Evolutionary conservation across 805 yeast genomes (phyloP).

Genomic region (Candida corydali): DNA sequence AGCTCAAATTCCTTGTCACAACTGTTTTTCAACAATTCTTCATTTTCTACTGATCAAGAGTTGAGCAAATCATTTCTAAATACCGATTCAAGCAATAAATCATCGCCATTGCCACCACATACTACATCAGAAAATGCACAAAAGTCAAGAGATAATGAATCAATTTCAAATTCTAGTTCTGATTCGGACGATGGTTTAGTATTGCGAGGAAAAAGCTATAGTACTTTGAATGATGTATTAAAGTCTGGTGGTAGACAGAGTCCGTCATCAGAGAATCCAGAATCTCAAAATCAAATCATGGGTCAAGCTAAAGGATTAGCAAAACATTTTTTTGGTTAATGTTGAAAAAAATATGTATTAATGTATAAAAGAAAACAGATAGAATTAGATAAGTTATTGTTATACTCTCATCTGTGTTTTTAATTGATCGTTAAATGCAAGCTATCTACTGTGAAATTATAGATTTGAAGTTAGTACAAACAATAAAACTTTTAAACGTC

Average conservation of each 20-base stretch:
- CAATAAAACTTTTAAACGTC: too few species aligned
- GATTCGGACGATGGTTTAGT: slow-evolving; percentile 26
- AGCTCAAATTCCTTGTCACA: slow-evolving; percentile 36
- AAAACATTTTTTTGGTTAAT: slow-evolving; percentile 24
- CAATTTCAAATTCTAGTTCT: slow-evolving; percentile 28
- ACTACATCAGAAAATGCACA: slow-evolving; percentile 41
- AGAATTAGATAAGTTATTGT: too few species aligned
- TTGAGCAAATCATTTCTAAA: slow-evolving; percentile 10
- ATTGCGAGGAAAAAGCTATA: slow-evolving; percentile 28
- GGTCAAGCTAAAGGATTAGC: slow-evolving; percentile 37
- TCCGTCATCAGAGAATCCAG: slow-evolving; percentile 20
- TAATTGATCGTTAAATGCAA: too few species aligned
- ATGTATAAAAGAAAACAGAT: too few species aligned
- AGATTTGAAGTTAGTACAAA: too few species aligned
- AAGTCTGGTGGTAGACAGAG: slow-evolving; percentile 49
- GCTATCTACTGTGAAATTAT: too few species aligned
- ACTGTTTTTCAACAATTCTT: slow-evolving; percentile 28
- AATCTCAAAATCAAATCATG: slow-evolving; percentile 16
- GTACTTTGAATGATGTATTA: slow-evolving; percentile 46
- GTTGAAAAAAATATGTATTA: too few species aligned
- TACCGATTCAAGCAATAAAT: slow-evolving; percentile 16
- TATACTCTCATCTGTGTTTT: too few species aligned
- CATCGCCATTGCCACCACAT: slow-evolving; percentile 41
- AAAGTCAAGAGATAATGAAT: slow-evolving; percentile 13
- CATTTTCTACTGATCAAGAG: slow-evolving; percentile 4